Conservation (phyloP, 306 rosid species). For the Astragalus glycyphyllos region DNA sequence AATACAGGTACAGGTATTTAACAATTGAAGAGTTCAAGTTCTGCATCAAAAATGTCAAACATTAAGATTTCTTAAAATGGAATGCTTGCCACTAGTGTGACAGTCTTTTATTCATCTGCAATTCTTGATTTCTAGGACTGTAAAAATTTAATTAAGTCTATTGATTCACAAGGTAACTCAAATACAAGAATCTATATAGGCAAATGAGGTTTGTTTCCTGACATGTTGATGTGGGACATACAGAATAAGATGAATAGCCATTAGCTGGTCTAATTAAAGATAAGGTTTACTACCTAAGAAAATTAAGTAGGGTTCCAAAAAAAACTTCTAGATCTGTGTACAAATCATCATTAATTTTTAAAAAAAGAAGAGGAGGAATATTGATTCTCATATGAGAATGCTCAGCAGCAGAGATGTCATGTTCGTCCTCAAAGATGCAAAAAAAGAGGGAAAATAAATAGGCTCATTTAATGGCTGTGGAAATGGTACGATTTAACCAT, state of each 20-base stretch:
- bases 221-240: constrained; percentile 7
- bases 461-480: constrained; percentile 10
- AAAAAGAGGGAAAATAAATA: background rate
- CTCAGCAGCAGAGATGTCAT: background rate
- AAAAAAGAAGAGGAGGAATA: background rate
- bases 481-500: constrained; percentile 32
- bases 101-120: constrained; percentile 5
- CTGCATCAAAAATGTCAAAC: background rate
- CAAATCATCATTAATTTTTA: background rate
- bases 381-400: background rate
- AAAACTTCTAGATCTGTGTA: background rate
- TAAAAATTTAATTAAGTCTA: constrained; percentile 28
- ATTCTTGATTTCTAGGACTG: constrained; percentile 24
- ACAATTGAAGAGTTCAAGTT: background rate
- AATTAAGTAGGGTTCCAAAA: constrained; percentile 4
- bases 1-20: constrained; percentile 15
- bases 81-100: background rate
- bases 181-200: constrained; percentile 5
- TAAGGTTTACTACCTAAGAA: constrained; percentile 8
- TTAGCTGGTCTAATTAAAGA: constrained; percentile 16
- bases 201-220: background rate
- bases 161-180: constrained; percentile 20
- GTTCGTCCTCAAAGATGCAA: background rate
- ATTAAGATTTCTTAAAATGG: background rate
- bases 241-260: constrained; percentile 25